phyloP scores from a whole-genome alignment of 2,329 filamentous ascomycete genomes.

The Orbilia blumenaviensis region DNA sequence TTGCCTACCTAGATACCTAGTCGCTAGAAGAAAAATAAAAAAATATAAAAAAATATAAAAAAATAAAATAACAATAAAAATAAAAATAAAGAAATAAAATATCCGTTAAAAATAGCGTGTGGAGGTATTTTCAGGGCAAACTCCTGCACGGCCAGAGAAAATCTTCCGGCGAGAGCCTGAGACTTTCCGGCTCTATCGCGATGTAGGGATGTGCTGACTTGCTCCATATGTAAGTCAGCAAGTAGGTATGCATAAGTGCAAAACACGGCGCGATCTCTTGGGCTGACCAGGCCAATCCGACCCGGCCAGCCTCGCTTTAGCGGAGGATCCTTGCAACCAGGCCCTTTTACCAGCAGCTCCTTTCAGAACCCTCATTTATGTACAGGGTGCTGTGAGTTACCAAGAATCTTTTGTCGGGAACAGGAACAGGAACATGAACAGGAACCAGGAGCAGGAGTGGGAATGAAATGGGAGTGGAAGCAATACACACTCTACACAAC shows the following conservation, averaged over 20 bases:
- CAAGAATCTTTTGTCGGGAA: background rate
- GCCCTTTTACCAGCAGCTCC: background rate
- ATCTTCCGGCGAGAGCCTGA: background rate
- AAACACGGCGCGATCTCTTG: background rate
- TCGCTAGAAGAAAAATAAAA: too few species aligned
- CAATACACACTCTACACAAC: too few species aligned
- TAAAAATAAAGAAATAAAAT: too few species aligned
- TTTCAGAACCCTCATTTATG: background rate
- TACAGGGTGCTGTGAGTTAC: too few species aligned
- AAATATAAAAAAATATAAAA: too few species aligned
- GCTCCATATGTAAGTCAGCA: too few species aligned
- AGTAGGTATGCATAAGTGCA: too few species aligned
- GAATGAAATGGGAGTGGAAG: too few species aligned
- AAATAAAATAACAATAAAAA: too few species aligned
- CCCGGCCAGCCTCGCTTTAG: slow-evolving; percentile 10
- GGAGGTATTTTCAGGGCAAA: background rate
- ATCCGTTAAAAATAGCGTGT: background rate
- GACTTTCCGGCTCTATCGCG: background rate
- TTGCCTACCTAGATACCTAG: too few species aligned
- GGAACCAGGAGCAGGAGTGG: too few species aligned
- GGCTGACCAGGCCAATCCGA: background rate
- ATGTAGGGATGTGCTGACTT: too few species aligned
- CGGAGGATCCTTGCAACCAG: slow-evolving; percentile 1
- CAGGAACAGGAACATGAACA: background rate
- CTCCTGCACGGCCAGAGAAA: background rate